phyloP scores from a whole-genome alignment of 140 eudicot species.

The Senecio squalidus region DNA sequence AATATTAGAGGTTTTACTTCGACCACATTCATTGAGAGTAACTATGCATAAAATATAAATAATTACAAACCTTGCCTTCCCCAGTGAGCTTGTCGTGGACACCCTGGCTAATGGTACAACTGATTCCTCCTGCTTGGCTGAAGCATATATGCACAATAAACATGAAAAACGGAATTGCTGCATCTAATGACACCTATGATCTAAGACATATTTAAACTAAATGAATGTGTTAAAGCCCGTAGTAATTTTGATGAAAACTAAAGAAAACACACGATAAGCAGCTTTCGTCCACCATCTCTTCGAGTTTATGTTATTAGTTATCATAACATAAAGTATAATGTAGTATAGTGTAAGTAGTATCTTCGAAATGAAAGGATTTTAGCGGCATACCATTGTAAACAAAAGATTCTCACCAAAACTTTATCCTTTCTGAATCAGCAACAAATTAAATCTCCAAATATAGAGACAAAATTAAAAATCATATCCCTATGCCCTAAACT shows the following conservation, averaged over 20 bases:
- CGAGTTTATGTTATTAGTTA: neutral
- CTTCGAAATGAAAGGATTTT: neutral
- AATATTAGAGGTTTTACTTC: neutral
- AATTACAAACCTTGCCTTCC: slow-evolving; percentile 67
- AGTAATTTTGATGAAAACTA: too few relatives aligned
- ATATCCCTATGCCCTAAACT: neutral
- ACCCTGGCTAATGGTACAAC: slow-evolving; percentile 81
- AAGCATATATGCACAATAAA: neutral
- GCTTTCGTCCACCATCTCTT: too few relatives aligned
- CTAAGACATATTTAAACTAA: too few relatives aligned
- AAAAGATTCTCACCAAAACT: too few relatives aligned
- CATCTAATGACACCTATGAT: too few relatives aligned
- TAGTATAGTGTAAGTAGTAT: neutral
- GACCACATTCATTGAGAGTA: neutral
- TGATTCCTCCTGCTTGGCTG: slow-evolving; percentile 86
- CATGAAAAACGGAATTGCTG: too few relatives aligned
- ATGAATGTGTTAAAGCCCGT: too few relatives aligned
- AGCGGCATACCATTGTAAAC: too few relatives aligned
- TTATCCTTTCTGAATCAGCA: too few relatives aligned
- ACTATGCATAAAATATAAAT: neutral
- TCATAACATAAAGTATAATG: neutral
- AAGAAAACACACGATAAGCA: too few relatives aligned
- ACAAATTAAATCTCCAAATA: neutral
- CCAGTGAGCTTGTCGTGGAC: slow-evolving; percentile 92
- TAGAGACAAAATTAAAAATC: neutral